Evolutionary conservation across 192 early-diverging fungal genomes (phyloP).

Genomic region (Allomyces macrogynus): DNA sequence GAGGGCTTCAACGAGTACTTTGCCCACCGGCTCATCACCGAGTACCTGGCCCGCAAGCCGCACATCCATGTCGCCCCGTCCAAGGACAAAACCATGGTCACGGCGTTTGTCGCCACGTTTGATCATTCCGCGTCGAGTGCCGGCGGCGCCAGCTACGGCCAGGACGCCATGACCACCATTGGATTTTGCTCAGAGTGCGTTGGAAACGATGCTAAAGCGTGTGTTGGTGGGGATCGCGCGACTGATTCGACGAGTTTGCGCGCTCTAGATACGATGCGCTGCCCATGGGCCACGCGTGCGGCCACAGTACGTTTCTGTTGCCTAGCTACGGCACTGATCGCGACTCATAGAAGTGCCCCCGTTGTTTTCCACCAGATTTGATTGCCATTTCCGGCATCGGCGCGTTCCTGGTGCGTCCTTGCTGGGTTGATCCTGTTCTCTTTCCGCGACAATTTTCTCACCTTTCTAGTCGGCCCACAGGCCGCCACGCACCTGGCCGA

Average conservation of each 20-base stretch:
- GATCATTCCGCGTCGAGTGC: not conserved
- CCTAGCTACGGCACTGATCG: not conserved
- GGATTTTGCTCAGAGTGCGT: not conserved
- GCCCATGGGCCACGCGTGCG: not conserved
- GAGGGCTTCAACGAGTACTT: not conserved
- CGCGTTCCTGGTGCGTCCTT: not conserved
- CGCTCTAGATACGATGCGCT: not conserved
- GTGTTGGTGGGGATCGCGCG: no score
- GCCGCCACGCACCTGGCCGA: not conserved
- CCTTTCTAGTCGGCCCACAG: no score
- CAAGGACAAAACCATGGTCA: not conserved
- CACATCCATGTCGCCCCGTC: not conserved
- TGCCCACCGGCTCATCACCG: not conserved
- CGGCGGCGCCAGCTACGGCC: not conserved
- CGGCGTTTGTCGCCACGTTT: not conserved
- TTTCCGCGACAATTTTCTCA: no score
- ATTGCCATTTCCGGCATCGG: not conserved
- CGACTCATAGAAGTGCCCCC: not conserved
- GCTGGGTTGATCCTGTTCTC: no score
- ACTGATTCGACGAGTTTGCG: no score
- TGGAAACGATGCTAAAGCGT: no score
- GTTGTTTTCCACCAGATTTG: not conserved
- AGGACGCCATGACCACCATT: not conserved
- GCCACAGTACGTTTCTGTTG: not conserved
- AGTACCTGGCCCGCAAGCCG: not conserved